Conservation (phyloP, 306 rosid genomes). For the Oxytropis ochrocephala region DNA sequence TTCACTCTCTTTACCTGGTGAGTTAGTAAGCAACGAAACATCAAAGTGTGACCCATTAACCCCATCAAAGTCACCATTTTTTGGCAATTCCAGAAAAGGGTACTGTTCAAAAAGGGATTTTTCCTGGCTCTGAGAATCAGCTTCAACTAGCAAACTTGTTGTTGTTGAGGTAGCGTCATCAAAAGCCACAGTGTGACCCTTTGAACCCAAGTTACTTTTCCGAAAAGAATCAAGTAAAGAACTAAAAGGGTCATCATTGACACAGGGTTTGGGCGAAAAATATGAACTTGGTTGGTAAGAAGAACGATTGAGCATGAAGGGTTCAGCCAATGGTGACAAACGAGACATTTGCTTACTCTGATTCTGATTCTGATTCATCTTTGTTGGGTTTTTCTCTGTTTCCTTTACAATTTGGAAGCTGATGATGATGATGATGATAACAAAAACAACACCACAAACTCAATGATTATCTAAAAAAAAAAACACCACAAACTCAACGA, state of each 20-base stretch:
- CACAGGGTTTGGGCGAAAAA: neutral
- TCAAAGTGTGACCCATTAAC: slow-evolving; percentile 9
- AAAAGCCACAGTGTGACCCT: slow-evolving; percentile 11
- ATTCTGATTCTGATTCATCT: slow-evolving; percentile 19
- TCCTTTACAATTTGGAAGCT: neutral
- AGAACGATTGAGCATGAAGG: slow-evolving; percentile 41
- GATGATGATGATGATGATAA: neutral
- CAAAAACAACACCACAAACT: too few relatives aligned
- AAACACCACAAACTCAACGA: neutral
- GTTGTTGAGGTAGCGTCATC: neutral
- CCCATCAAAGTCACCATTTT: slow-evolving; percentile 20
- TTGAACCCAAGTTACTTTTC: slow-evolving; percentile 19
- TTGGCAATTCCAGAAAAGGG: slow-evolving; percentile 24
- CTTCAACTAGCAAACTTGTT: neutral
- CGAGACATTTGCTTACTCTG: slow-evolving; percentile 29
- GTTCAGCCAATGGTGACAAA: slow-evolving; percentile 60
- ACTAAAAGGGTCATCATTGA: slow-evolving; percentile 29
- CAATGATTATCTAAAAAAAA: too few relatives aligned
- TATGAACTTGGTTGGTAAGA: slow-evolving; percentile 15
- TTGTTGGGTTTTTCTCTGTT: neutral
- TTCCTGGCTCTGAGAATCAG: slow-evolving; percentile 6
- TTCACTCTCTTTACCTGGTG: slow-evolving; percentile 2
- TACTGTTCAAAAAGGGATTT: neutral
- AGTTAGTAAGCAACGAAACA: slow-evolving; percentile 1
- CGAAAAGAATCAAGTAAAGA: slow-evolving; percentile 31